phyloP scores from a whole-genome alignment of 768 basidiomycete species.

The Suillus discolor region DNA sequence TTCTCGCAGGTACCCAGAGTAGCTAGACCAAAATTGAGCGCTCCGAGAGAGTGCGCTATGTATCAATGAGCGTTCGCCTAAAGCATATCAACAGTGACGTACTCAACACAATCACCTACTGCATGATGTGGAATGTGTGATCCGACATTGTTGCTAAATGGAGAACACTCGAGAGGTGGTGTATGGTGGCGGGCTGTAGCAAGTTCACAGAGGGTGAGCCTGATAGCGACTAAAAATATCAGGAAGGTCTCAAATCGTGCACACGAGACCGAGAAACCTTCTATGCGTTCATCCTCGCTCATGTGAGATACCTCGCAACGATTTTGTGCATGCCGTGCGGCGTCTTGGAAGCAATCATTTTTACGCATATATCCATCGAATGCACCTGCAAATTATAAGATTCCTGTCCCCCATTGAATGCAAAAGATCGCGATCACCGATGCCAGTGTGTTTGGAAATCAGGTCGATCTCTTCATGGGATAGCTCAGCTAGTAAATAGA shows the following conservation, averaged over 20 bases:
- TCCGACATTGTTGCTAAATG: conserved; percentile 15
- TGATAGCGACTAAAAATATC: conserved; percentile 60
- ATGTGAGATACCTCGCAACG: conserved; percentile 60
- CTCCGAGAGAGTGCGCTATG: conserved; percentile 72
- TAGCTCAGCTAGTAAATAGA: not conserved
- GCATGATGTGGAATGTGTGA: conserved; percentile 16
- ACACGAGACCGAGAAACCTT: conserved; percentile 40
- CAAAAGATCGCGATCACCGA: not conserved
- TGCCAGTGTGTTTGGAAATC: conserved; percentile 8
- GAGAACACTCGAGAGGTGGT: conserved; percentile 64
- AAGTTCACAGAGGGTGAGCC: conserved; percentile 81
- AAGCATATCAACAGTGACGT: conserved; percentile 16
- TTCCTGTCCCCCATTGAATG: not conserved
- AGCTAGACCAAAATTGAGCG: conserved; percentile 84
- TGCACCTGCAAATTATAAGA: conserved; percentile 32
- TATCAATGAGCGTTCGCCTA: conserved; percentile 8
- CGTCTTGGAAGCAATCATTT: conserved; percentile 66
- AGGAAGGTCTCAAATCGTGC: not conserved
- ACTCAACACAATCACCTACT: conserved; percentile 59
- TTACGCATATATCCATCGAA: conserved; percentile 46
- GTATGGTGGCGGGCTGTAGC: conserved; percentile 71
- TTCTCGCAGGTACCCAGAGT: conserved; percentile 82
- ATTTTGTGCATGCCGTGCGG: conserved; percentile 46
- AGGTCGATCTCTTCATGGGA: conserved; percentile 10
- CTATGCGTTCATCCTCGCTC: conserved; percentile 62